These are phyloP conservation scores for Zymoseptoria crescenta DNA, from an alignment of 2,329 filamentous ascomycete species.

Conservation along the genomic window DNA sequence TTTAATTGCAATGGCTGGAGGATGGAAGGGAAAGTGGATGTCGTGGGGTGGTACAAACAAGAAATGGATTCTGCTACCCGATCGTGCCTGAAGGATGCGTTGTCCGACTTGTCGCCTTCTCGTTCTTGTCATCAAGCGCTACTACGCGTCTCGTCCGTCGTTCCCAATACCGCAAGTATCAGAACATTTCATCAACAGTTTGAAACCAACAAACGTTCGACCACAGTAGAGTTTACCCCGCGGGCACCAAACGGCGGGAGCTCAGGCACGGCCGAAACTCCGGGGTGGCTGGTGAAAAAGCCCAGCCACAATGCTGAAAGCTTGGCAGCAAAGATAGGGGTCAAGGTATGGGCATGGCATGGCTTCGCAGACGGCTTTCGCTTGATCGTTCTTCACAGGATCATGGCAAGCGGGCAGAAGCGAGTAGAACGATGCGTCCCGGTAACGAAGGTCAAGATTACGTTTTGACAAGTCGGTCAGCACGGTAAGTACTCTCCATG, in stretches of 20 bases:
- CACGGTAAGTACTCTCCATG: too few species aligned
- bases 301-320: background rate
- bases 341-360: too few species aligned
- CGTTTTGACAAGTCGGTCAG: too few species aligned
- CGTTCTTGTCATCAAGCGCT: background rate
- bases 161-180: too few species aligned
- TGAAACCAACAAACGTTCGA: too few species aligned
- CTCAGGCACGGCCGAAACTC: background rate
- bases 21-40: background rate
- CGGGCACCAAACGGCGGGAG: background rate
- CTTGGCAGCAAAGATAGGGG: too few species aligned
- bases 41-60: background rate
- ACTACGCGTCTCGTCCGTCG: too few species aligned
- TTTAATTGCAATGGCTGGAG: background rate
- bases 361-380: too few species aligned
- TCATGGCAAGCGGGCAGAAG: too few species aligned
- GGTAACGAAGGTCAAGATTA: too few species aligned
- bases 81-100: background rate
- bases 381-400: too few species aligned
- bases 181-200: background rate
- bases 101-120: background rate
- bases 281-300: background rate
- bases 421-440: too few species aligned
- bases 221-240: background rate
- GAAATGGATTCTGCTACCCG: background rate